Percentiles rank a stretch among this genome's conserved stretches.
Conservation (phyloP, 2,329 filamentous ascomycete genomes). For the Diaporthe nobilis region DNA sequence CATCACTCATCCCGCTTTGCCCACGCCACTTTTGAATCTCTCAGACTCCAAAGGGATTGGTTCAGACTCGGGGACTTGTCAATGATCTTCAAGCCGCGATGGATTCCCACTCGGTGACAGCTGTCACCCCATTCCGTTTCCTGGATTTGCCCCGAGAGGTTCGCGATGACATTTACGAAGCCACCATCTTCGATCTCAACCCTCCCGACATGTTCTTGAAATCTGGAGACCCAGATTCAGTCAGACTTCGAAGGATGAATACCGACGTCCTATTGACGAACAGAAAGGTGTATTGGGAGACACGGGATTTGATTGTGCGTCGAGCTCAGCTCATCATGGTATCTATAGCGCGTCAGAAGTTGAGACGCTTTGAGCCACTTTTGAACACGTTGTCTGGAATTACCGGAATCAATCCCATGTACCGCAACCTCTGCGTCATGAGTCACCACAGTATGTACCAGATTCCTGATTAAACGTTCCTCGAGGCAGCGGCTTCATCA, state of each 20-base stretch:
- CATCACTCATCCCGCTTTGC: too few species aligned
- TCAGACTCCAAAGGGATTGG: too few species aligned
- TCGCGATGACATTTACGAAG: not conserved
- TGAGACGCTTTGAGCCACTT: too few species aligned
- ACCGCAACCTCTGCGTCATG: not conserved
- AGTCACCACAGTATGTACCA: not conserved
- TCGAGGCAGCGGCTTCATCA: too few species aligned
- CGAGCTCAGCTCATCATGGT: not conserved
- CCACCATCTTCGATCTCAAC: not conserved
- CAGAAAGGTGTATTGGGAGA: not conserved
- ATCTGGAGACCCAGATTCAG: too few species aligned
- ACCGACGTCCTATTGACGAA: not conserved
- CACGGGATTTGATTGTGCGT: not conserved
- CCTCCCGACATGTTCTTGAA: too few species aligned
- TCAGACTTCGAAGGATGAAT: not conserved
- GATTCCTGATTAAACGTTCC: too few species aligned
- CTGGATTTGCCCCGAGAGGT: not conserved
- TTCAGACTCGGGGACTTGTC: too few species aligned
- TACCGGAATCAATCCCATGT: not conserved
- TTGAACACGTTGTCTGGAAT: too few species aligned
- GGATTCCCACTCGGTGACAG: not conserved
- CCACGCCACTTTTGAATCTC: too few species aligned
- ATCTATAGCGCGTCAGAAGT: too few species aligned
- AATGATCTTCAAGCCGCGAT: not conserved
- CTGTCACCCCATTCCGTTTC: not conserved